Evolutionary conservation across 257 asterid genomes (phyloP), one percentile per base, ranked within the genome.

Genomic region (Mentha longifolia): DNA sequence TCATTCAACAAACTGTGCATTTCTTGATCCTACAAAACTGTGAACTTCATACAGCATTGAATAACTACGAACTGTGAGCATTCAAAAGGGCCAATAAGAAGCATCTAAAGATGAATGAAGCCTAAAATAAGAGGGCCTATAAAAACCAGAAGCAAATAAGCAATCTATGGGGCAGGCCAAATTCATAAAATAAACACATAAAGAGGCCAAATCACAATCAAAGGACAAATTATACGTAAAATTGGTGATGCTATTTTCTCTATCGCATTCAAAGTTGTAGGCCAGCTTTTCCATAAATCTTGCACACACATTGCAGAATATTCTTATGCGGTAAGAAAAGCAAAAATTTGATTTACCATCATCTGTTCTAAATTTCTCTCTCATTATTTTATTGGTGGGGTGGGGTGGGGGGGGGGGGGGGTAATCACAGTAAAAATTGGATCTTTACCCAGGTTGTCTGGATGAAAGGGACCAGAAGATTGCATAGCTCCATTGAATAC

Each of bases 401-500:
- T 1, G 45, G 28, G 20, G 5, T n/a, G 16, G n/a, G 25, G 45
- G 13, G 2, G 45, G 28, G 20, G 5, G 19, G 16, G n/a, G 25
- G 30, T 11, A 0, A 31, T 16, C 10, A 61, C 41, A 58, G 39
- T 25, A 43, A 68, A 77, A 77, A 73, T 51, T 41, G 56, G 49
- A 74, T 8, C 11, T 65, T 61, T 92, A 92, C 98, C 96, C 95
- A 6, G 83, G 84, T 67, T 88, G 83, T 59, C 35, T 62, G 58
- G 89, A 68, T 39, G 97, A 84, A 78, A 59, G 43, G 39, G 98
- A 85, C 98, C 98, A 92, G 84, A 88, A 90, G 25, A 92, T 85
- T 20, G 88, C 97, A 85, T 92, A 92, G 80, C 93, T 88, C 98
- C 98, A 92, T 55, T 90, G 93, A 74, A 92, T 88, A 76, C 84